Conservation (phyloP, 176 grass and related monocot genomes). For the Triticum timopheevii region DNA sequence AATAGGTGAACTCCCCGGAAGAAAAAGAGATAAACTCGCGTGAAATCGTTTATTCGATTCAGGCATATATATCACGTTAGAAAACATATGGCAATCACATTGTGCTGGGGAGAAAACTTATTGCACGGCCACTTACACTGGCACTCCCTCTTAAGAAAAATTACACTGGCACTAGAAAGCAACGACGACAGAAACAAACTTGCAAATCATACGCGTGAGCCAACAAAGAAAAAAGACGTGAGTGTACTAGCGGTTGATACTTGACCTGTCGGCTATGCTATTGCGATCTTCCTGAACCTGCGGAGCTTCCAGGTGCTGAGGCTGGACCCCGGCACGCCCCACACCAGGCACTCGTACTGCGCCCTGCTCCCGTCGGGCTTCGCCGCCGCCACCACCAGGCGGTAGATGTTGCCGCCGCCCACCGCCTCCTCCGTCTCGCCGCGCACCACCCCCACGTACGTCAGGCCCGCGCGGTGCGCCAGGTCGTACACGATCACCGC, state of each 20-base stretch:
- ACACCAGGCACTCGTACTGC: constrained; percentile 34
- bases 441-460: constrained; percentile 9
- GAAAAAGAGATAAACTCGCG: no score
- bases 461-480: constrained; percentile 9
- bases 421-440: constrained; percentile 25
- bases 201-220: neutral
- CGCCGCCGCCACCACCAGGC: neutral
- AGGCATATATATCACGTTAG: no score
- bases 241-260: neutral
- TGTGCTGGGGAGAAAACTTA: no score
- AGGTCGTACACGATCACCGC: constrained; percentile 35
- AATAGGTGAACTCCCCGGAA: no score
- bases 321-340: constrained; percentile 33
- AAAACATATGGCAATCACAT: no score
- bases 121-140: no score
- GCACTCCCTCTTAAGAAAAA: no score
- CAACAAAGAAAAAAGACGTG: no score
- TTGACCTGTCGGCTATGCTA: neutral
- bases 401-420: constrained; percentile 41
- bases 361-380: neutral
- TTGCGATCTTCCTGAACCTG: constrained; percentile 15
- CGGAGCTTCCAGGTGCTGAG: constrained; percentile 35
- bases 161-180: no score
- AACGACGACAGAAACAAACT: neutral
- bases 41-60: no score